These are phyloP conservation scores for Geotrichum cucujoidarum DNA, from an alignment of 1,139 yeast genomes.

Conservation along the genomic window DNA sequence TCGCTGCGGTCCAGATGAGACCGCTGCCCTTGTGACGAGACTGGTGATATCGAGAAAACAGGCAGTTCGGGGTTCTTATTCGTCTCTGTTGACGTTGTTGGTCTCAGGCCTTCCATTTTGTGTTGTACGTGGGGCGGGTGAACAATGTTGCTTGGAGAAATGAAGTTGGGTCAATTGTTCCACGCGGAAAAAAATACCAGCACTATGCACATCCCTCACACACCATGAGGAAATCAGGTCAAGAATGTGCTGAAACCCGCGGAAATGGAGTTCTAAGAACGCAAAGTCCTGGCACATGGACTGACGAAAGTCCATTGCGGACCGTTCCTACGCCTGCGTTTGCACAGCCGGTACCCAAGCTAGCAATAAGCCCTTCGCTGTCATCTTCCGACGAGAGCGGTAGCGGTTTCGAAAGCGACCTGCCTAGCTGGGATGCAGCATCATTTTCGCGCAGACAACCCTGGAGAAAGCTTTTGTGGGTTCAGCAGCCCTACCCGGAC, in stretches of 20 bases:
- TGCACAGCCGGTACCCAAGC: background rate
- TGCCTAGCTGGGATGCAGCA: background rate
- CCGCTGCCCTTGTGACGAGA: background rate
- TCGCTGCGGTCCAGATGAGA: background rate
- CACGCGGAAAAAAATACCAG: no score
- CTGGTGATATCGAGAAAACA: background rate
- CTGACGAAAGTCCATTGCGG: background rate
- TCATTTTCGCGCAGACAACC: constrained; percentile 24
- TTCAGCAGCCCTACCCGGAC: constrained; percentile 83
- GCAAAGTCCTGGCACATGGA: no score
- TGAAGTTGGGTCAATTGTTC: no score
- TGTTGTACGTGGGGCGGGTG: no score
- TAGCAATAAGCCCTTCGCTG: background rate
- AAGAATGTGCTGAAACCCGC: background rate
- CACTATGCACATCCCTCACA: background rate
- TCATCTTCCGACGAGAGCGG: background rate
- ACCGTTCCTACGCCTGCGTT: background rate
- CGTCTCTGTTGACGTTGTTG: no score
- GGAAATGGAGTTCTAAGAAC: background rate
- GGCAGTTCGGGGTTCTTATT: background rate
- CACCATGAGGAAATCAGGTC: background rate
- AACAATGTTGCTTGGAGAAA: no score
- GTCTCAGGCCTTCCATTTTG: no score
- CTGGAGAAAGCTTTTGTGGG: constrained; percentile 88
- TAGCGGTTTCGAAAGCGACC: background rate